Conservation (phyloP, 805 yeast species). For the Candida ipomoeae region DNA sequence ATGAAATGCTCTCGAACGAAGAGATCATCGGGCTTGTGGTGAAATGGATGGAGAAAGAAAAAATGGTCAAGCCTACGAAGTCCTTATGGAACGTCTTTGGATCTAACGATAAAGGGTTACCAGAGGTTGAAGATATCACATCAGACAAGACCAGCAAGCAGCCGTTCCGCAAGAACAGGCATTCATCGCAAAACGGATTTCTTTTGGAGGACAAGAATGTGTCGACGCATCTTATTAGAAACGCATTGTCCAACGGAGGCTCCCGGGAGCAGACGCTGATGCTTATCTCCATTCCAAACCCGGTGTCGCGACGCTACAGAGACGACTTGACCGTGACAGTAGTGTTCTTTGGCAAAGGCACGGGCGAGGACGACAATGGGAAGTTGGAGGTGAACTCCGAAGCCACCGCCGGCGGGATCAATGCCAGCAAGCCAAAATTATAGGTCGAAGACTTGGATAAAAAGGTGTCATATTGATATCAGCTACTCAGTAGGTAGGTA, state of each 20-base stretch:
- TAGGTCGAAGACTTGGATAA: slow-evolving; percentile 16
- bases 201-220: slow-evolving; percentile 81
- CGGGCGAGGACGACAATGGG: slow-evolving; percentile 41
- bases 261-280: slow-evolving; percentile 83
- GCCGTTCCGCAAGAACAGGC: slow-evolving; percentile 59
- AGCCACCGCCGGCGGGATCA: slow-evolving; percentile 58
- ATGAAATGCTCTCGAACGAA: slow-evolving; percentile 86
- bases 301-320: slow-evolving; percentile 85
- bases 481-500: background rate
- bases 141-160: slow-evolving; percentile 61
- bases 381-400: slow-evolving; percentile 50
- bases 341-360: slow-evolving; percentile 76
- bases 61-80: slow-evolving; percentile 50
- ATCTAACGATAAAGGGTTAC: slow-evolving; percentile 47
- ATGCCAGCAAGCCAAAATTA: slow-evolving; percentile 44
- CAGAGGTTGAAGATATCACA: slow-evolving; percentile 61
- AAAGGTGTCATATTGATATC: background rate
- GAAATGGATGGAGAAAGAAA: slow-evolving; percentile 82
- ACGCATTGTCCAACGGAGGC: slow-evolving; percentile 85
- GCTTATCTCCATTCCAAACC: slow-evolving; percentile 86
- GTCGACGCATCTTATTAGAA: slow-evolving; percentile 88
- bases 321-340: slow-evolving; percentile 97
- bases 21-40: slow-evolving; percentile 91
- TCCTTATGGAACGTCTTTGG: slow-evolving; percentile 45
- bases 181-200: slow-evolving; percentile 35